Conservation (phyloP, 2,329 filamentous ascomycete genomes). For the Paramyrothecium roridum region DNA sequence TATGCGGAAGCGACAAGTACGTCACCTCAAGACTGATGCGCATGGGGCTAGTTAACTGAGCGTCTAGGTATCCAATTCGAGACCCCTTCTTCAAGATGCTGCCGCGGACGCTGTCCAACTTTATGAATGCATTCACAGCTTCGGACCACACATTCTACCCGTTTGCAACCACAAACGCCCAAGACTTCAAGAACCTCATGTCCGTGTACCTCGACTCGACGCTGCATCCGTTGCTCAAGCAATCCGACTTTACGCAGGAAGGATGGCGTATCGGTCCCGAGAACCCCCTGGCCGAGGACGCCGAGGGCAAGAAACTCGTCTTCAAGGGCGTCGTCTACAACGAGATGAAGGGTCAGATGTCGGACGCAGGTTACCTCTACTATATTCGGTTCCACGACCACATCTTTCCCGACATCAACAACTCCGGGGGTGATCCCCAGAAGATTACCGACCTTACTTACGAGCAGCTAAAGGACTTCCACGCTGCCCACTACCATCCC, state of each 20-base stretch:
- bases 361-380: conserved; percentile 91
- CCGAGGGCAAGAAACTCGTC: conserved; percentile 67
- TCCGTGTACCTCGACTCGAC: conserved; percentile 96
- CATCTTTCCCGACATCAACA: conserved; percentile 91
- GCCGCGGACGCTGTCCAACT: conserved; percentile 95
- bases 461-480: conserved; percentile 82
- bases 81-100: conserved; percentile 99
- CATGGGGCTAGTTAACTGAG: conserved; percentile 20
- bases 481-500: conserved; percentile 91
- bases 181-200: conserved; percentile 94
- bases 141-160: conserved; percentile 97
- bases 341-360: conserved; percentile 99
- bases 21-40: conserved; percentile 14
- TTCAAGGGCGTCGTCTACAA: conserved; percentile 99
- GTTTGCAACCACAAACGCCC: conserved; percentile 92
- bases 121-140: conserved; percentile 98
- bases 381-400: conserved; percentile 95
- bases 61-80: conserved; percentile 82
- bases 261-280: conserved; percentile 95
- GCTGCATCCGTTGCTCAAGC: conserved; percentile 81
- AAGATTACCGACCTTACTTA: conserved; percentile 96
- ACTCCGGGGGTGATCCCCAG: conserved; percentile 93
- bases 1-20: conserved; percentile 92
- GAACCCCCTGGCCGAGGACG: conserved; percentile 63
- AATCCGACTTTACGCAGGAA: conserved; percentile 92